Base-by-base conservation (phyloP, 805 yeast genomes). In the Saccharomycopsis sp. region DNA sequence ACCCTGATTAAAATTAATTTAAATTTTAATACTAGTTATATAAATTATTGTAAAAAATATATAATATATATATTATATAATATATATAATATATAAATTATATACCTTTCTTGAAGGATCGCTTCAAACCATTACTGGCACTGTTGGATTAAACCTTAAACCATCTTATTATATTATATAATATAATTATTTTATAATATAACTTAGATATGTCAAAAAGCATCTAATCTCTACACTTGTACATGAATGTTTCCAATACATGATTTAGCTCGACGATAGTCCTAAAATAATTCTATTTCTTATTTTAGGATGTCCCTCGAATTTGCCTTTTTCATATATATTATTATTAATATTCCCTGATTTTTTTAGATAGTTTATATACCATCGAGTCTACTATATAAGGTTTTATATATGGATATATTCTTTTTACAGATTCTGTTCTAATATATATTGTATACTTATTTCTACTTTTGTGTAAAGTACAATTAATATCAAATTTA, bases 401-500 rank as follows among this genome's bases (percentile, higher is more conserved):
- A 17, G 20, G 20, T 31, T 31, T 17, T 9, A 31, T 31, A 17
- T 31, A n/a, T 15, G 34, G 20, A 31, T 31, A 14, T 31, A 18
- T 9, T 14, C n/a, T 31, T 17, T 17, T 6, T 6, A 31, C 31
- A 28, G 9, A 5, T 31, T 18, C n/a, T 6, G 8, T 8, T 31
- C 21, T 31, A 17, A 17, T 17, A 17, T 18, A 17, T 5, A 31
- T 31, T 6, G 8, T 17, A 31, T 31, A 17, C 13, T 15, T 31
- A 17, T 31, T 18, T 31, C 21, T 15, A 31, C 21, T 5, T 31
- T 17, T 31, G 6, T 31, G 20, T 31, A 31, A 18, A 31, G 34
- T 31, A 17, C 34, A 14, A 31, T 31, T 31, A 17, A 31, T 17
- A 31, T 31, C n/a, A 31, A 31, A 31, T 31, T 31, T 31, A 17